Base-by-base conservation (phyloP, 305 asterid species). In the Fraxinus ornus region DNA sequence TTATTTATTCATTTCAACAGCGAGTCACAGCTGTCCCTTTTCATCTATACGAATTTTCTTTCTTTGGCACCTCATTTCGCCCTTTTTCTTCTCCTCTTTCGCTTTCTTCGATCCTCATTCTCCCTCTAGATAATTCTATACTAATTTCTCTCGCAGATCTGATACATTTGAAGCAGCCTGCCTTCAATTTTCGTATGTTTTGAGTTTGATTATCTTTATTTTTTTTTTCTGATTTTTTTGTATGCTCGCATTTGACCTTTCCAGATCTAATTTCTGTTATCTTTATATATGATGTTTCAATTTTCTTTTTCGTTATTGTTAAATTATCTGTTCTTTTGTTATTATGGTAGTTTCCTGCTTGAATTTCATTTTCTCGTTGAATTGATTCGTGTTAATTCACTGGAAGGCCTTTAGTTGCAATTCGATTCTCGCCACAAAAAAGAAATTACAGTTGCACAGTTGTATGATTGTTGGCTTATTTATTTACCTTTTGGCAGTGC, bases 401-500 rank as follows among this genome's bases (percentile, higher is more conserved):
- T 81, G 80, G 73, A 52, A 71, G 79, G 33, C 24, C 41, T 36
- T 76, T 47, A 17, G 30, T 5, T 17, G 21, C 62, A 52, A 52
- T 52, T 52, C 62, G 62, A 52, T 83, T 66, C 17, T 26, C 7
- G 13, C 36, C 36, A 10, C 19, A 26, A 12, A 66, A 66, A 66
- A 26, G 74, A 12, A 83, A 62, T 36, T 7, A 17, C 17, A 22
- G 71, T 39, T 76, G 64, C 80, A 62, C 17, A 22, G 71, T 39
- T 76, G 64, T 82, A 62, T 57, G 24, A 62, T 80, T 30, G 37
- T 15, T 19, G 32, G 13, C 9, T 66, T 66, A 66, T 72, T 52
- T 26, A 7, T 72, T 82, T 87, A 41, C 81, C 5, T 60, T 77
- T 80, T 76, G 66, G 75, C 49, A 72, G 66, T 81, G 84, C 89